Evolutionary conservation across 73 alveolate species (phyloP).

Genomic region (Tetrahymena malaccensis): DNA sequence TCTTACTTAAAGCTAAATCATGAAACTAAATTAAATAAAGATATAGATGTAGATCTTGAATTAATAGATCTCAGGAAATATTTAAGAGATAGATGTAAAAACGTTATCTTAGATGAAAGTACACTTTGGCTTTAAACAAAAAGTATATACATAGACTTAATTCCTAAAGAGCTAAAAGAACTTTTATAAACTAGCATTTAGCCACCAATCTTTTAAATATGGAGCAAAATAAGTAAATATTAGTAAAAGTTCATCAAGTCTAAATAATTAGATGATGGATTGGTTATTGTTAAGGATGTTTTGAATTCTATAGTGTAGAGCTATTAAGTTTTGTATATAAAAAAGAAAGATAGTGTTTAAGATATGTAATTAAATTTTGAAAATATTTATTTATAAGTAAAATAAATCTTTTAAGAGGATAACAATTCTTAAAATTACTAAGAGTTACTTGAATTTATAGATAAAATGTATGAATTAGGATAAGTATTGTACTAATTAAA

Average conservation of each 20-base stretch:
- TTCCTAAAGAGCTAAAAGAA: neutral
- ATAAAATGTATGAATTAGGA: neutral
- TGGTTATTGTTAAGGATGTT: neutral
- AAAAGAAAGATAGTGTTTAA: neutral
- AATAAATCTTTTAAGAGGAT: neutral
- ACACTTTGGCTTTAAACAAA: neutral
- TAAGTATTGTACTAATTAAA: neutral
- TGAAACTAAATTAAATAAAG: neutral
- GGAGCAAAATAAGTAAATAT: neutral
- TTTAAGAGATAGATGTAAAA: neutral
- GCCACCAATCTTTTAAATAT: neutral
- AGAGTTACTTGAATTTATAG: neutral
- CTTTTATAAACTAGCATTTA: neutral
- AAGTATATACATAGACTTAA: neutral
- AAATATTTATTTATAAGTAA: neutral
- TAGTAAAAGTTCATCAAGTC: neutral
- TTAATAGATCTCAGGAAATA: neutral
- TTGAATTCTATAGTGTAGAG: neutral
- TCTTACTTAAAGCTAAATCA: neutral
- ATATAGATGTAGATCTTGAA: neutral
- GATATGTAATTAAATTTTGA: neutral
- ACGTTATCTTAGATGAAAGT: neutral
- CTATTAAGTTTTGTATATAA: neutral
- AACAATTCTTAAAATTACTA: neutral
- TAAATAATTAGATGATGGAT: neutral